phyloP scores from a whole-genome alignment of 1,284 basidiomycete species.

The Rhodotorula sp. region DNA sequence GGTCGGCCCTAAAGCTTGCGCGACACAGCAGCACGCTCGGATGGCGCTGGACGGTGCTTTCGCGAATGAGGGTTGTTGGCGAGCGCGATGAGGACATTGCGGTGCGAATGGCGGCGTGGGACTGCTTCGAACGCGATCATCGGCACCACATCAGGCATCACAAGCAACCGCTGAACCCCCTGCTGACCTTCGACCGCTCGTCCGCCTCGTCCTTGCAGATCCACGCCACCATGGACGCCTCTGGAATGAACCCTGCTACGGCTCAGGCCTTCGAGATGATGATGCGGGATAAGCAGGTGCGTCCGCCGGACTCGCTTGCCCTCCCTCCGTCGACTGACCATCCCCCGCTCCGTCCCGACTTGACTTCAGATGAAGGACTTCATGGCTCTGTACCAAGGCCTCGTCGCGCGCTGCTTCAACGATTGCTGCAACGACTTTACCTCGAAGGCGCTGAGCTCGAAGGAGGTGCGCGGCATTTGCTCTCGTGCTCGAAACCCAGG shows the following conservation, averaged over 20 bases:
- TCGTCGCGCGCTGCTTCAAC: constrained; percentile 94
- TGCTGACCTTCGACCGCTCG: neutral
- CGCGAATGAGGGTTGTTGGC: too few species aligned
- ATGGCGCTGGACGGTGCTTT: too few species aligned
- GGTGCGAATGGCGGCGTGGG: too few species aligned
- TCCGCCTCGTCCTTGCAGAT: neutral
- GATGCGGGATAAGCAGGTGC: constrained; percentile 90
- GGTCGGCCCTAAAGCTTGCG: too few species aligned
- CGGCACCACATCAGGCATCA: too few species aligned
- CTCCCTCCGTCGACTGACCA: neutral
- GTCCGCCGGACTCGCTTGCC: constrained; percentile 29
- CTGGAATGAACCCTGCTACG: constrained; percentile 43
- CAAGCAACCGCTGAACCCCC: too few species aligned
- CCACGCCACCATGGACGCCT: constrained; percentile 41
- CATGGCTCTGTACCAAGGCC: constrained; percentile 88
- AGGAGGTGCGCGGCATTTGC: constrained; percentile 66
- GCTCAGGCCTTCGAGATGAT: constrained; percentile 50
- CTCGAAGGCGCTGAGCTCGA: constrained; percentile 83
- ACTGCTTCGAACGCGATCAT: too few species aligned
- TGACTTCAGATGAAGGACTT: constrained; percentile 93
- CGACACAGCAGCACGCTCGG: too few species aligned
- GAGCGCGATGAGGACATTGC: too few species aligned
- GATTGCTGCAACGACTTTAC: constrained; percentile 96
- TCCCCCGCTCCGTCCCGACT: neutral
- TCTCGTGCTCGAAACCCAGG: neutral